Evolutionary conservation across 2,329 filamentous ascomycete genomes (phyloP).

Genomic region (Malbranchea cinnamomea): DNA sequence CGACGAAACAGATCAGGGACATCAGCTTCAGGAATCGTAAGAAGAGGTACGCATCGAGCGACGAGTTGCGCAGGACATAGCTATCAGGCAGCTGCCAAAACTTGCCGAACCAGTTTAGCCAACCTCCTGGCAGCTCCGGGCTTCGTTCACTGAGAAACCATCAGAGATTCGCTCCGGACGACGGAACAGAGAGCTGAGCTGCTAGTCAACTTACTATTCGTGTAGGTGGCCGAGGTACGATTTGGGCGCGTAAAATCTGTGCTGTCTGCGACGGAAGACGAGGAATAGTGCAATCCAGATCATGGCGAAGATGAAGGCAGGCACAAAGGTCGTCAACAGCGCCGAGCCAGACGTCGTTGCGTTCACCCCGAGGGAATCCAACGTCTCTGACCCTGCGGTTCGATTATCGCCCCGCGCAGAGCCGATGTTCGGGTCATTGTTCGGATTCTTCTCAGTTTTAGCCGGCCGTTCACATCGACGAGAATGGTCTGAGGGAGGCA

Average conservation of each 20-base stretch:
- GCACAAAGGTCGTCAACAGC: constrained; percentile 34
- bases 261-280: constrained; percentile 29
- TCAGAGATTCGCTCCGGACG: constrained; percentile 4
- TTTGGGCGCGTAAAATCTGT: constrained; percentile 32
- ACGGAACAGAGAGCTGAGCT: constrained; percentile 1
- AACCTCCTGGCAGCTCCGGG: constrained; percentile 31
- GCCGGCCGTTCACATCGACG: constrained; percentile 2
- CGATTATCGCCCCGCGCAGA: constrained; percentile 26
- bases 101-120: constrained; percentile 39
- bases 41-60: constrained; percentile 83
- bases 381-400: constrained; percentile 18
- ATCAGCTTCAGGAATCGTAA: constrained; percentile 72
- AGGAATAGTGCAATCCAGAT: constrained; percentile 33
- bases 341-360: constrained; percentile 36
- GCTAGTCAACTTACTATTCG: constrained; percentile 21
- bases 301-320: constrained; percentile 29
- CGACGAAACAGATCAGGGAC: constrained; percentile 64
- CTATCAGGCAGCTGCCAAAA: constrained; percentile 49
- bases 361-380: constrained; percentile 16
- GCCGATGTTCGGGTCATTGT: constrained; percentile 27
- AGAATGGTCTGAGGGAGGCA: neutral
- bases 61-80: constrained; percentile 77
- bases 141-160: constrained; percentile 26
- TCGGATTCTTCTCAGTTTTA: constrained; percentile 17
- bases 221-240: constrained; percentile 28